Evolutionary conservation across 164 flowering plant genomes (phyloP).

Genomic region (Umbellularia californica): DNA sequence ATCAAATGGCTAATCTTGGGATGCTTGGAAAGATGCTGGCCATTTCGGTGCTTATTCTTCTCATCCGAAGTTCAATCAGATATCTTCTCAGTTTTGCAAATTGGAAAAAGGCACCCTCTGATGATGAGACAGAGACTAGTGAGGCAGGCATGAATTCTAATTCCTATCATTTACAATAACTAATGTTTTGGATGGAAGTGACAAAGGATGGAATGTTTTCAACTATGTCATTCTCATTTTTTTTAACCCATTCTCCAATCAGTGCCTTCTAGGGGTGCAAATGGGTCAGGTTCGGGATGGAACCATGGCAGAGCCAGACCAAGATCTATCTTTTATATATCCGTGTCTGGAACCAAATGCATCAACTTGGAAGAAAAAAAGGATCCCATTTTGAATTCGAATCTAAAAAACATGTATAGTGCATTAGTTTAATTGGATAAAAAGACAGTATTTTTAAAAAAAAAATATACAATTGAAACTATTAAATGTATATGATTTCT

Average conservation of each 20-base stretch:
- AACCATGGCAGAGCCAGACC: too few species aligned
- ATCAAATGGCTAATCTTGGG: neutral
- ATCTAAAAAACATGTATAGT: too few species aligned
- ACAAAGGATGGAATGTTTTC: too few species aligned
- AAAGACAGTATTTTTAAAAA: too few species aligned
- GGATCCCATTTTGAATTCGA: too few species aligned
- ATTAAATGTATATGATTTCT: too few species aligned
- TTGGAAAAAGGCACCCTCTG: neutral
- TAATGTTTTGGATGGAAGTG: too few species aligned
- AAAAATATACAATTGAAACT: too few species aligned
- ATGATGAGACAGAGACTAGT: neutral
- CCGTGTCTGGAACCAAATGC: neutral
- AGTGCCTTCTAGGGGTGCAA: neutral
- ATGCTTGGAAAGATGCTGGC: neutral
- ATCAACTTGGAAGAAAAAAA: too few species aligned
- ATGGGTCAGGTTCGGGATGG: neutral
- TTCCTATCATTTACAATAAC: neutral
- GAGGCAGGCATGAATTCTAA: neutral
- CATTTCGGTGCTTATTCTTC: neutral
- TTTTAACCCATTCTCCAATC: neutral
- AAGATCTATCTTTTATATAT: too few species aligned
- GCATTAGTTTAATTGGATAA: too few species aligned
- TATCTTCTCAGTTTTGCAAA: neutral
- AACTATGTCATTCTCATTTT: neutral
- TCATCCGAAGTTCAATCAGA: neutral